Conservation (phyloP, 139 green algal genomes). For the Eudorina sp. region DNA sequence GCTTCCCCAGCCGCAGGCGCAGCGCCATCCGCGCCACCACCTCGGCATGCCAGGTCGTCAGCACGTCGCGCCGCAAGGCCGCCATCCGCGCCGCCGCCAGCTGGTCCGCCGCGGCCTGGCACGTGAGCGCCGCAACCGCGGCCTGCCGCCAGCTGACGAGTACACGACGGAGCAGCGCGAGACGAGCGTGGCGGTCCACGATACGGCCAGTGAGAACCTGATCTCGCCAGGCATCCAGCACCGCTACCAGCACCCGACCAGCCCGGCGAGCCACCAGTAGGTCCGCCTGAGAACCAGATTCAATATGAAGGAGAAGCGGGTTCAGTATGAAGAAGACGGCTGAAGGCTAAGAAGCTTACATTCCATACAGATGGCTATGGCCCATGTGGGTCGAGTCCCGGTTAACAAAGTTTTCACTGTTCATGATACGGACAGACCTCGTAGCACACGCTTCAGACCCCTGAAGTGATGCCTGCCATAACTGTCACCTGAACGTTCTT, state of each 20-base stretch:
- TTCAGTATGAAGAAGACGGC: neutral
- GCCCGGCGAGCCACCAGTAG: neutral
- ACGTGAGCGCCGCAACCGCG: neutral
- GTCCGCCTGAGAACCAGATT: neutral
- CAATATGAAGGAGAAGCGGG: neutral
- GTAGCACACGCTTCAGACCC: no score
- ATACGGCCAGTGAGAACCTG: conserved; percentile 4
- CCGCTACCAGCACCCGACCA: neutral
- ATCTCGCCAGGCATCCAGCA: neutral
- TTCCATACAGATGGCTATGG: neutral
- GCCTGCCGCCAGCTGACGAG: neutral
- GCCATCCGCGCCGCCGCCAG: neutral
- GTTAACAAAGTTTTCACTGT: no score
- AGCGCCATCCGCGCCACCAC: neutral
- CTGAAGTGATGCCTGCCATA: no score
- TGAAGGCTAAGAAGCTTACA: neutral
- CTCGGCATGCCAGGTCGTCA: neutral
- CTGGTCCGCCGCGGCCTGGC: neutral
- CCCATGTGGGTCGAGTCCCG: no score
- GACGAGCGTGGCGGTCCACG: neutral
- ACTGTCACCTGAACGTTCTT: conserved; percentile 15
- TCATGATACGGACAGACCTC: no score
- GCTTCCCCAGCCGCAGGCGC: neutral
- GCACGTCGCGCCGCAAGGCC: neutral
- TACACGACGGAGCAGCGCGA: neutral